Conservation (phyloP, 208 protist genomes). For the Giardia muris region DNA sequence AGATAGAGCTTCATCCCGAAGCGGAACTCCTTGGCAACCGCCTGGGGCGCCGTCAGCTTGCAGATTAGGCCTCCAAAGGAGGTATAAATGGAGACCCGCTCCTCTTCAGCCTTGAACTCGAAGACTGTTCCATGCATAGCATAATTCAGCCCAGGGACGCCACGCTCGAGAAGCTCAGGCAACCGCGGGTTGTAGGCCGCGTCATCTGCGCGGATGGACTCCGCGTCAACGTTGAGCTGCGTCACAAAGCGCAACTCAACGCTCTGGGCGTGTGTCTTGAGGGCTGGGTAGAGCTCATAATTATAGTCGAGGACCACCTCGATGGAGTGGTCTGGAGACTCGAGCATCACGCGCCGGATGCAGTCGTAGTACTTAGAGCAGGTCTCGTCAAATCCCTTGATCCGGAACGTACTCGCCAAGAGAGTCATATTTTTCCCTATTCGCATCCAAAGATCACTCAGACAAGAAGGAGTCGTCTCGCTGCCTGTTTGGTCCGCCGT, state of each 20-base stretch:
- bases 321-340: background rate
- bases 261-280: background rate
- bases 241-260: background rate
- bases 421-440: background rate
- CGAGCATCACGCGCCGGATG: background rate
- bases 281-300: background rate
- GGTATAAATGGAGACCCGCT: background rate
- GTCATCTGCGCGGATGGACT: background rate
- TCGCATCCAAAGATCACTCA: too few relatives aligned
- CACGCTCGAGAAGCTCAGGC: background rate
- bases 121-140: background rate
- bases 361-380: background rate
- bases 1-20: conserved; percentile 10
- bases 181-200: background rate
- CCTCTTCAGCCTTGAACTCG: background rate
- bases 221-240: background rate
- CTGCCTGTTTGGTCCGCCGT: too few relatives aligned
- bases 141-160: background rate
- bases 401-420: background rate
- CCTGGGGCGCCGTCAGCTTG: background rate
- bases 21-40: background rate
- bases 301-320: background rate
- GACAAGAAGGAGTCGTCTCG: too few relatives aligned
- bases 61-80: background rate
- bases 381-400: background rate